Evolutionary conservation across 352 stramenopile genomes (phyloP).

Genomic region (Globisporangium camurandrum): DNA sequence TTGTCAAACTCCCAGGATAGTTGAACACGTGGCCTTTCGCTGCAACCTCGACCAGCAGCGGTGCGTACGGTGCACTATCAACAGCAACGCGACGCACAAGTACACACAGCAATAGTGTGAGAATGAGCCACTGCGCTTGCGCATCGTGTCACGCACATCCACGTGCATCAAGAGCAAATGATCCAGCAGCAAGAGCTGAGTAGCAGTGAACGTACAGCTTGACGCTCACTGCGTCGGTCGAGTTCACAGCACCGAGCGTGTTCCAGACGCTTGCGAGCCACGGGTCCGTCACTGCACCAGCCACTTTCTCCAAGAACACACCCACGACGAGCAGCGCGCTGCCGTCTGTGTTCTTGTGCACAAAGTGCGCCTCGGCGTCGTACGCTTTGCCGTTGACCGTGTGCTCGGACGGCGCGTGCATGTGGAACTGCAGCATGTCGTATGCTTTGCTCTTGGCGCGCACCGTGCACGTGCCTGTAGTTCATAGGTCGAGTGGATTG

Average conservation of each 20-base stretch:
- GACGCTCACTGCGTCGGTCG: not conserved
- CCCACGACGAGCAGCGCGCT: slow-evolving; percentile 16
- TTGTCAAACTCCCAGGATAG: slow-evolving; percentile 23
- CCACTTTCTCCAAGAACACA: slow-evolving; percentile 13
- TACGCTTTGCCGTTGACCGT: slow-evolving; percentile 25
- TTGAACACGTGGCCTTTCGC: slow-evolving; percentile 11
- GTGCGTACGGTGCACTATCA: slow-evolving; percentile 7
- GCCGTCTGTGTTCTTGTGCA: slow-evolving; percentile 18
- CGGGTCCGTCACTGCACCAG: slow-evolving; percentile 6
- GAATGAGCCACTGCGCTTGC: no score
- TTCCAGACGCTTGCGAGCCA: slow-evolving; percentile 7
- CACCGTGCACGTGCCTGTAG: slow-evolving; percentile 12
- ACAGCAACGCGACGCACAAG: no score
- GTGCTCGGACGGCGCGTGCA: slow-evolving; percentile 32
- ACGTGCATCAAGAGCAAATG: not conserved
- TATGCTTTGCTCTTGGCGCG: slow-evolving; percentile 11
- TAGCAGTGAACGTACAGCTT: slow-evolving; percentile 2
- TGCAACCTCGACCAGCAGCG: not conserved
- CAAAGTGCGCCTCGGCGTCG: slow-evolving; percentile 34
- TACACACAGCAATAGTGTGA: not conserved
- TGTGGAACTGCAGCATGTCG: slow-evolving; percentile 23
- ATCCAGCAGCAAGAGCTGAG: not conserved
- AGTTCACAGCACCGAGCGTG: slow-evolving; percentile 1
- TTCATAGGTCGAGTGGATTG: not conserved
- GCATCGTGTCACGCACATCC: not conserved